Evolutionary conservation across 2,329 filamentous ascomycete species (phyloP), one percentile per base, ranked within the genome.

Genomic region (Pseudopithomyces chartarum): DNA sequence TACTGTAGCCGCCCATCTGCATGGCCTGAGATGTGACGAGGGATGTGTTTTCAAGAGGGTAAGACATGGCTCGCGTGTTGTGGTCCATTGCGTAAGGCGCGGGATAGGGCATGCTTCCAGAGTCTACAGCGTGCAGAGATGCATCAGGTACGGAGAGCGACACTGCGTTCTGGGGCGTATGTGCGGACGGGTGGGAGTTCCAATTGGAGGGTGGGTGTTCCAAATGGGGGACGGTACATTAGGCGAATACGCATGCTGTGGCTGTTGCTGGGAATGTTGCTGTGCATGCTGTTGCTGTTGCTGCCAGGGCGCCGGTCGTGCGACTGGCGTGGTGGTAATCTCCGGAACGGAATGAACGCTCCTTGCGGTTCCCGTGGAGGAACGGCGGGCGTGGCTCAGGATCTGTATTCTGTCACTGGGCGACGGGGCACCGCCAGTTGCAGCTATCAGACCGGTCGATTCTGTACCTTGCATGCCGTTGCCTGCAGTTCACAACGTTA

Each of bases 401-500:
- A 77, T 76, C 52, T 75, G 73, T 44, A 76, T 66, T 40, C 74
- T 66, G 56, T 77, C 74, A 59, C 69, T 75, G 32, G 74, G 73
- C n/a, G 73, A 76, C 15, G 73, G 70, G 20, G 73, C 73, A 43
- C 70, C 69, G 68, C 61, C 64, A 42, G 62, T 62, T 20, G 62
- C 63, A 52, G 63, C 64, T 49, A 69, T 56, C 55, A 69, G 63
- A 17, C 67, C 60, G 62, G 64, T 62, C 22, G 36, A 56, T 54
- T 57, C 63, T 65, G 64, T 55, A 59, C 54, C 49, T 26, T 49
- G 46, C 49, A 63, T 66, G 47, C 65, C 56, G 60, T 65, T 57
- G 49, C 48, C 55, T 66, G 34, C 1, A 29, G 23, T 8, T 17
- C n/a, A 49, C 54, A 48, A 59, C 50, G 45, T 48, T 12, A 48